Base-by-base conservation (phyloP, 1,284 basidiomycete species). In the Naganishia cerealis region DNA sequence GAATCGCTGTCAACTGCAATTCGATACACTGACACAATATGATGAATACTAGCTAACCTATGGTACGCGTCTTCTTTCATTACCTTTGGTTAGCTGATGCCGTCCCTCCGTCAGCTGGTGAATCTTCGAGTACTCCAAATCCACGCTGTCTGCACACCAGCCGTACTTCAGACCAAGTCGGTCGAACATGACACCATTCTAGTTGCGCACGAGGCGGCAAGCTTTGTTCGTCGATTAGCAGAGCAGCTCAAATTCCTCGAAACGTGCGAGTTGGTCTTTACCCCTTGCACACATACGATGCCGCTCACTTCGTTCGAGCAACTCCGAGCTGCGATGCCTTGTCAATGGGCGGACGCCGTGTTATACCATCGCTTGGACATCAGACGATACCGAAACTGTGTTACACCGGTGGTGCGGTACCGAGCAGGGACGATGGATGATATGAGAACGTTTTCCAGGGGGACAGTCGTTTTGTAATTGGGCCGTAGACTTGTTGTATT, bases 321-420 rank as follows among this genome's bases (percentile, higher is more conserved):
- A 40, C 40, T 39, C 36, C 50, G 53, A 42, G 61, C 61, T 0
- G 21, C 50, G 36, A 24, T 63, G 50, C 61, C 61, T 1, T 42
- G 50, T 36, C 50, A n/a, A 7, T 63, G 61, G 61, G 38, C 50
- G 13, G 29, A 53, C 13, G 50, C 50, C n/a, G 36, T 53, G 26
- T 8, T 54, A 26, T 54, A 54, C 13, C 61, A 63, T 13, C 61
- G 48, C 38, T 24, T 63, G 15, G 50, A 54, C 33, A 15, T 63
- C 52, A 63, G 42, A 12, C 61, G 61, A 6, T 63, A 63, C 43
- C 36, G 61, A 18, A 63, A 63, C 29, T 38, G 50, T 12, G 50
- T 38, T 3, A 24, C 24, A 13, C 36, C 61, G 50, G 39, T 63
- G 3, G 61, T 63, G 5, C 40, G 24, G 15, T 63, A 26, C n/a